phyloP scores from a whole-genome alignment of 257 asterid genomes.

The Nyctanthes arbortristis region DNA sequence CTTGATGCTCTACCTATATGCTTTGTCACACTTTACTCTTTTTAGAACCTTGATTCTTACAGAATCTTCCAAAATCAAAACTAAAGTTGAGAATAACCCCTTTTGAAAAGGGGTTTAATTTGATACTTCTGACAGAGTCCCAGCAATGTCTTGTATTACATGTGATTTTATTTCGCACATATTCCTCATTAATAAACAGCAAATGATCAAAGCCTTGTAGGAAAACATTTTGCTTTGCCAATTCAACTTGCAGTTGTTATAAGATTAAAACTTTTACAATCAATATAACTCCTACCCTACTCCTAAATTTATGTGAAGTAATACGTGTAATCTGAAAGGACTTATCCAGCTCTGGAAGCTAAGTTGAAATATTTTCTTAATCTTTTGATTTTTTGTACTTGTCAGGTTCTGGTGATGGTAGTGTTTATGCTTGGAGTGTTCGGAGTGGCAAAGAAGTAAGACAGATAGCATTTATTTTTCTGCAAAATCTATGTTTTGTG shows the following conservation, averaged over 20 bases:
- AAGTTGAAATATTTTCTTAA: too few relatives aligned
- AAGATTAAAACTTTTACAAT: background rate
- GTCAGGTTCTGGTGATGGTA: conserved; percentile 97
- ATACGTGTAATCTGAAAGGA: conserved; percentile 6
- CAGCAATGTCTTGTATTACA: conserved; percentile 2
- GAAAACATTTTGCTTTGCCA: background rate
- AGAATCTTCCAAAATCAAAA: background rate
- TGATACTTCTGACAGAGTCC: background rate
- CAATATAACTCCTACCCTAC: conserved; percentile 1
- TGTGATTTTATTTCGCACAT: background rate
- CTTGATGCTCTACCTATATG: too few relatives aligned
- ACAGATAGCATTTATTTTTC: conserved; percentile 14
- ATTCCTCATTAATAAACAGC: background rate
- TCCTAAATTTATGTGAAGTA: conserved; percentile 4
- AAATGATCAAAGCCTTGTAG: conserved; percentile 6
- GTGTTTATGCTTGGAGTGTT: conserved; percentile 92
- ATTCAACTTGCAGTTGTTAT: background rate
- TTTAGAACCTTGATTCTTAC: too few relatives aligned
- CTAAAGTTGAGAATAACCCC: conserved; percentile 6
- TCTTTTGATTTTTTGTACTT: conserved; percentile 27
- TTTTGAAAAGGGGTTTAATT: background rate
- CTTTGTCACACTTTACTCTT: too few relatives aligned
- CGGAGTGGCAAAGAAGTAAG: conserved; percentile 94
- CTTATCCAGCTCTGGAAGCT: conserved; percentile 17
- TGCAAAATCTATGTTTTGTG: background rate